phyloP scores from a whole-genome alignment of 2,329 filamentous ascomycete species.

The Knoxdaviesia capensis region DNA sequence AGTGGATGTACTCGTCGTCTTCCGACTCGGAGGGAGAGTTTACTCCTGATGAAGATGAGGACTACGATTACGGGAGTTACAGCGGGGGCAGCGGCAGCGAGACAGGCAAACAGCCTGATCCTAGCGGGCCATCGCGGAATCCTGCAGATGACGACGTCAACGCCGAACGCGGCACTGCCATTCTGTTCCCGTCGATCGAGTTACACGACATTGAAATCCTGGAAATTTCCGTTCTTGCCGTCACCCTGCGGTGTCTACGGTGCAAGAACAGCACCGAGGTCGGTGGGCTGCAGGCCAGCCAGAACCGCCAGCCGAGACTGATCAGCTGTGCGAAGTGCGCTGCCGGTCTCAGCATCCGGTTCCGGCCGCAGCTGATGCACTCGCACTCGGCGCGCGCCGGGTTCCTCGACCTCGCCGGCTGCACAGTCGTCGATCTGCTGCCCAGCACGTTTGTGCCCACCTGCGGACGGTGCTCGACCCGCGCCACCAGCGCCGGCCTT shows the following conservation, averaged over 20 bases:
- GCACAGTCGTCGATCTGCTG: constrained; percentile 55
- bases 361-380: constrained; percentile 52
- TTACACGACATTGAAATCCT: constrained; percentile 60
- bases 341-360: constrained; percentile 28
- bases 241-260: constrained; percentile 59
- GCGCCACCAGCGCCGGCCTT: constrained; percentile 36
- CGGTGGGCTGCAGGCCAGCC: constrained; percentile 38
- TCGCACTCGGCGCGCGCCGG: constrained; percentile 54
- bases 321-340: constrained; percentile 38
- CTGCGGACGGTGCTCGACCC: constrained; percentile 54
- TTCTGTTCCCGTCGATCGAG: constrained; percentile 62
- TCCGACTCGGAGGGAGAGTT: constrained; percentile 27
- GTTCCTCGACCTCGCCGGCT: constrained; percentile 58
- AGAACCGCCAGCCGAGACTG: constrained; percentile 19
- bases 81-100: not conserved
- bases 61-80: not conserved
- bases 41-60: constrained; percentile 20
- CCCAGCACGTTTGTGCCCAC: constrained; percentile 65
- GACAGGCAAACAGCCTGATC: not conserved
- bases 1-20: constrained; percentile 38
- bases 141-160: not conserved
- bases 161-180: constrained; percentile 48
- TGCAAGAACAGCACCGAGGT: constrained; percentile 59
- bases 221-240: constrained; percentile 42
- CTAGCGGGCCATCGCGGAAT: constrained; percentile 3